Percentiles rank a stretch among this genome's conserved stretches.
These are phyloP conservation scores for Claviceps sp. DNA, from an alignment of 2,329 filamentous ascomycete genomes.

Conservation along the genomic window DNA sequence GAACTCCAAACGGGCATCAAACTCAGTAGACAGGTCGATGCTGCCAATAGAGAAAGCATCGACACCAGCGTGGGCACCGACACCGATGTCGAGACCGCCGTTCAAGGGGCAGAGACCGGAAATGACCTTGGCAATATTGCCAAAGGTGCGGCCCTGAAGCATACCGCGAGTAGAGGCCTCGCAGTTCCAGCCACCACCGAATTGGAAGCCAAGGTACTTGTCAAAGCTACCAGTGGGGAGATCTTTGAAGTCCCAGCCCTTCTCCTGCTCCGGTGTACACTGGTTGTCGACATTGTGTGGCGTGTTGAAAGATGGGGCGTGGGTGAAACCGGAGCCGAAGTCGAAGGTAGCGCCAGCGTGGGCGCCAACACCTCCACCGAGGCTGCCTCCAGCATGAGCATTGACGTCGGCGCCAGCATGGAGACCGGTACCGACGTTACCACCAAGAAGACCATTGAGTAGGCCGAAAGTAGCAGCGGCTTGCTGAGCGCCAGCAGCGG, in stretches of 20 bases:
- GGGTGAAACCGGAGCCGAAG: slow-evolving; percentile 7
- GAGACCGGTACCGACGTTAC: slow-evolving; percentile 2
- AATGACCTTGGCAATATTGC: slow-evolving; percentile 40
- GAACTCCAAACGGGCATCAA: slow-evolving; percentile 71
- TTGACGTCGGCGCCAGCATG: neutral
- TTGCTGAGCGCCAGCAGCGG: slow-evolving; percentile 37
- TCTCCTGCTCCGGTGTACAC: slow-evolving; percentile 56
- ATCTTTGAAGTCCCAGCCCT: slow-evolving; percentile 59
- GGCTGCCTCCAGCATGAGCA: neutral
- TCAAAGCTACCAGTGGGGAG: slow-evolving; percentile 48
- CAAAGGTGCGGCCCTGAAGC: slow-evolving; percentile 35
- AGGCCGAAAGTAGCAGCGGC: slow-evolving; percentile 28
- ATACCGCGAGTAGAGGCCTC: slow-evolving; percentile 45
- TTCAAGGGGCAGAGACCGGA: slow-evolving; percentile 35
- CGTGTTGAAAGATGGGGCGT: slow-evolving; percentile 42
- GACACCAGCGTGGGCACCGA: slow-evolving; percentile 25
- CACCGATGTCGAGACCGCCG: slow-evolving; percentile 45
- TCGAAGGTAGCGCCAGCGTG: neutral
- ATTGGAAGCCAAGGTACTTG: slow-evolving; percentile 59
- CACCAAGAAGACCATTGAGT: neutral
- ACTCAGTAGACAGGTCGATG: slow-evolving; percentile 60
- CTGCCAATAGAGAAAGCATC: slow-evolving; percentile 56
- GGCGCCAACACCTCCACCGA: neutral
- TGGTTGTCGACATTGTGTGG: slow-evolving; percentile 64
- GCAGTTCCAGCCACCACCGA: slow-evolving; percentile 59